Percentiles rank a stretch among this genome's conserved stretches.
Evolutionary conservation across 2,329 filamentous ascomycete genomes (phyloP).

Genomic region (Onygenales sp.): DNA sequence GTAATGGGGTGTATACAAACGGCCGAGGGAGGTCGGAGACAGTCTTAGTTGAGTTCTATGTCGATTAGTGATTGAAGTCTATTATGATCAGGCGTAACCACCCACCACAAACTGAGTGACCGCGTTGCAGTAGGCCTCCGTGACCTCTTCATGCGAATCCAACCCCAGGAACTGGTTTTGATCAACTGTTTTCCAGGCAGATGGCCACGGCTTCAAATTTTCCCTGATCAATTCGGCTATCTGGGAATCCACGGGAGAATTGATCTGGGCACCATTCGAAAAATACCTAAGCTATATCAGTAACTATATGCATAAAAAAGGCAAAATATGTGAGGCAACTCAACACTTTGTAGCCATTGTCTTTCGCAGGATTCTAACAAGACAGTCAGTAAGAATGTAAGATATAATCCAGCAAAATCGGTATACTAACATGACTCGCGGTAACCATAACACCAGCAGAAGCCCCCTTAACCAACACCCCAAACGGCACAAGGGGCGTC

Average conservation of each 20-base stretch:
- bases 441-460: slow-evolving; percentile 57
- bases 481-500: slow-evolving; percentile 55
- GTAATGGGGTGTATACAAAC: slow-evolving; percentile 36
- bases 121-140: slow-evolving; percentile 20
- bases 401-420: neutral
- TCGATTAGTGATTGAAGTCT: neutral
- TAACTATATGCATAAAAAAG: slow-evolving; percentile 1
- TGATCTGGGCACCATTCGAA: slow-evolving; percentile 56
- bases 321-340: slow-evolving; percentile 5
- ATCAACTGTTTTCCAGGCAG: slow-evolving; percentile 39
- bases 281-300: slow-evolving; percentile 41
- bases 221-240: slow-evolving; percentile 49
- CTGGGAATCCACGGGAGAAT: slow-evolving; percentile 50
- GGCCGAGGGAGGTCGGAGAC: slow-evolving; percentile 14
- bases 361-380: slow-evolving; percentile 47
- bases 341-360: slow-evolving; percentile 58
- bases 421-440: slow-evolving; percentile 44
- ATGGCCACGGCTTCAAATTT: slow-evolving; percentile 43
- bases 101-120: slow-evolving; percentile 25
- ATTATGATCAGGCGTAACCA: neutral
- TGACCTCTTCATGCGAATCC: slow-evolving; percentile 19
- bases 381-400: neutral
- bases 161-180: slow-evolving; percentile 22
- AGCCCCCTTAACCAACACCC: slow-evolving; percentile 44
- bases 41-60: neutral